These are phyloP conservation scores for Parsonsia alboflavescens DNA, from an alignment of 257 asterid species.

Conservation along the genomic window DNA sequence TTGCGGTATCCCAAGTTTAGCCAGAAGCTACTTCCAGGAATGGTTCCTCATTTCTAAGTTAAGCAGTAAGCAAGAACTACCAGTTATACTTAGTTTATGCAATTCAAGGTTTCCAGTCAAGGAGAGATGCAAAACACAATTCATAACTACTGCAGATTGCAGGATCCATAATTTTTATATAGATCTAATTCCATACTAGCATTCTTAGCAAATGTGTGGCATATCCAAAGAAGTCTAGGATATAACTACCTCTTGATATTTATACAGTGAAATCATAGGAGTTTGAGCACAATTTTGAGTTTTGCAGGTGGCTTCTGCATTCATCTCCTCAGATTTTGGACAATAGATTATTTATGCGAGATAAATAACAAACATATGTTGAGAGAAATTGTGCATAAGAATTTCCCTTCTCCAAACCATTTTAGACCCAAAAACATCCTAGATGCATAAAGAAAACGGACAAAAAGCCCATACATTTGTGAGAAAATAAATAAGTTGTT, in stretches of 20 bases:
- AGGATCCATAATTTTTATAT: neutral
- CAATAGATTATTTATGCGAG: neutral
- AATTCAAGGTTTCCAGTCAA: neutral
- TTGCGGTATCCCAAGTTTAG: conserved; percentile 7
- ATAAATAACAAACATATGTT: neutral
- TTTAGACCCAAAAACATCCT: neutral
- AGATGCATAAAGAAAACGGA: neutral
- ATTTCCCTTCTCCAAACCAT: neutral
- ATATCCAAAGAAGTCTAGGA: neutral
- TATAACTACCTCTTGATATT: neutral
- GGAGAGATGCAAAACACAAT: neutral
- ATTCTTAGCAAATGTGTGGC: no score
- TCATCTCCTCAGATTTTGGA: conserved; percentile 1
- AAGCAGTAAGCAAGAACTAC: neutral
- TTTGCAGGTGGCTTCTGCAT: neutral
- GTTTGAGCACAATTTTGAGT: neutral
- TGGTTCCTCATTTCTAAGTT: neutral
- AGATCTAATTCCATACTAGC: neutral
- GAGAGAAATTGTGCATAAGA: neutral
- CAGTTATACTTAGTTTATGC: conserved; percentile 2
- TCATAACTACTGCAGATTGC: neutral
- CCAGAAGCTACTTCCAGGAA: neutral
- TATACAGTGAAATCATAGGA: neutral
- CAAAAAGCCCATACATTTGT: neutral
- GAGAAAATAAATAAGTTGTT: neutral